Evolutionary conservation across 345 rosid genomes (phyloP), one percentile per base, ranked within the genome.

Genomic region (Trapa incisa): DNA sequence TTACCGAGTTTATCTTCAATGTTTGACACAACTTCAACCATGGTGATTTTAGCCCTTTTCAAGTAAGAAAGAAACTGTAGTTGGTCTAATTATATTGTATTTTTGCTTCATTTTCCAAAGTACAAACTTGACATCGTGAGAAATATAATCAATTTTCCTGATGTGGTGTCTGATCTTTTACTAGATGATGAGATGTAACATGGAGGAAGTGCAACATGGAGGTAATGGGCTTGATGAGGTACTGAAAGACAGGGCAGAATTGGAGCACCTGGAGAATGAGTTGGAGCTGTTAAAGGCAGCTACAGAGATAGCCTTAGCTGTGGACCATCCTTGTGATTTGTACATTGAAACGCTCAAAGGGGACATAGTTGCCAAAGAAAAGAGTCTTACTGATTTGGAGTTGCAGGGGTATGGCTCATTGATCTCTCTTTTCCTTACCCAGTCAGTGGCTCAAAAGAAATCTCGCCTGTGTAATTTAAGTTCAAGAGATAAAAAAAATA

Each of bases 251-350:
- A 81, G 82, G 70, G 70, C 71, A 58, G 83, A 83, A 72, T 61
- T 80, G 50, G 43, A 22, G 56, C 65, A 71, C 67, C 88, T 86
- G 73, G 80, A 84, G 32, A 64, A 80, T 73, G 88, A 92, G 74
- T 62, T 83, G 65, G 78, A 85, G 67, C 76, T 79, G 65, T 76
- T 84, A 63, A 81, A 80, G 75, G 78, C 75, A 9, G 91, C 89
- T 6, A 72, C 84, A 14, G 83, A 80, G 74, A 80, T 78, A 81
- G 86, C 81, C 68, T 79, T 82, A 66, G 85, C 80, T 67, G 76
- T 74, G 35, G 77, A 74, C 48, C 81, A 77, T 71, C 73, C 84
- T 37, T 45, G 66, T 74, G 86, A 84, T 13, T 80, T 73, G 75
- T 78, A 81, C 75, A 70, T 81, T 65, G 71, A 83, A 70, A 80